Percentiles rank a stretch among this genome's conserved stretches.
Evolutionary conservation across 371 early-diverging fungal species (phyloP).

Genomic region (Lichtheimia hyalospora): DNA sequence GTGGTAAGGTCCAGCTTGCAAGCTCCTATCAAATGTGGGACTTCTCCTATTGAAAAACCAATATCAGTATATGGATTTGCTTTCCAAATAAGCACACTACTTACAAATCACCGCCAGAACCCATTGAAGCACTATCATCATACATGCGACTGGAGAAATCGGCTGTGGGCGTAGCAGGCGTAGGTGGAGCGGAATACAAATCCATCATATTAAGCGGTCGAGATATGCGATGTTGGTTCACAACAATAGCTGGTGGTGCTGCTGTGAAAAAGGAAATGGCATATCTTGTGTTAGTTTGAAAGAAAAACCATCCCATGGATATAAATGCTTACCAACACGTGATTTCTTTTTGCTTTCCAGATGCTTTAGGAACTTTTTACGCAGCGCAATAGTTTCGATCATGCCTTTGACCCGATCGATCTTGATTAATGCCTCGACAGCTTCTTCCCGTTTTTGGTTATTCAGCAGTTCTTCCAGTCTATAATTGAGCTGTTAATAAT

Average conservation of each 20-base stretch:
- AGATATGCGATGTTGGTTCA: conserved; percentile 6
- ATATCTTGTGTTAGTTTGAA: too few relatives aligned
- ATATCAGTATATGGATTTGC: neutral
- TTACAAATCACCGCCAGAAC: conserved; percentile 5
- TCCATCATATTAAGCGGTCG: conserved; percentile 6
- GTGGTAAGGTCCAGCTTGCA: neutral
- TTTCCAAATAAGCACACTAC: neutral
- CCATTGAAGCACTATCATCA: conserved; percentile 5
- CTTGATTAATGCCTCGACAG: conserved; percentile 39
- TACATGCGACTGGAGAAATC: neutral
- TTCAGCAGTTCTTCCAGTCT: conserved; percentile 46
- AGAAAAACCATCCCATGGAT: neutral
- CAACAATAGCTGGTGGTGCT: conserved; percentile 4
- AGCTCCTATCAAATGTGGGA: conserved; percentile 4
- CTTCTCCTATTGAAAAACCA: neutral
- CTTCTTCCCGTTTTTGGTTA: conserved; percentile 45
- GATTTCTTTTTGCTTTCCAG: conserved; percentile 15
- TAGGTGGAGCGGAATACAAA: conserved; percentile 7
- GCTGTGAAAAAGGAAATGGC: too few relatives aligned
- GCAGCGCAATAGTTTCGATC: conserved; percentile 43
- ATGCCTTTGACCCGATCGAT: conserved; percentile 50
- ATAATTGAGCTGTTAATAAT: neutral
- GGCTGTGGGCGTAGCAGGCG: conserved; percentile 6
- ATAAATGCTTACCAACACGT: neutral
- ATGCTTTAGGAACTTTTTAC: conserved; percentile 44